phyloP scores from a whole-genome alignment of 805 yeast species.

The Lipomyces sp. region DNA sequence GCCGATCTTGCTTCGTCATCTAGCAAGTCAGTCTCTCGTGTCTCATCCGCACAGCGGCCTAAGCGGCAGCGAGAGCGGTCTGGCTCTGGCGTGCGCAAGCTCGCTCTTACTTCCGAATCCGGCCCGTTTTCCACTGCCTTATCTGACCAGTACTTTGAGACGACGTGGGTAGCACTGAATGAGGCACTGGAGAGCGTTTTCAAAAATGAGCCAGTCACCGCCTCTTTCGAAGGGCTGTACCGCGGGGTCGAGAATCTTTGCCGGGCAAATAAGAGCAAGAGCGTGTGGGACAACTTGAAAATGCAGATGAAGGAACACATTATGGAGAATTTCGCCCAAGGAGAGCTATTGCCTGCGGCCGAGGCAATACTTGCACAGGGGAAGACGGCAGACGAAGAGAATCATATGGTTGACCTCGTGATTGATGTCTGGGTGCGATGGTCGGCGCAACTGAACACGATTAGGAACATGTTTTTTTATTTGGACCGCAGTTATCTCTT shows the following conservation, averaged over 20 bases:
- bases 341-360: neutral
- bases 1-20: neutral
- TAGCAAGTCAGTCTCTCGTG: constrained; percentile 4
- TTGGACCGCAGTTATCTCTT: constrained; percentile 35
- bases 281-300: constrained; percentile 30
- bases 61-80: constrained; percentile 23
- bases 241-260: constrained; percentile 36
- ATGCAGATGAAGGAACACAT: constrained; percentile 20
- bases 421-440: constrained; percentile 23
- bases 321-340: constrained; percentile 1
- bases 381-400: neutral
- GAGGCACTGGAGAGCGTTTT: constrained; percentile 20
- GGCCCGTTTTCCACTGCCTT: constrained; percentile 3
- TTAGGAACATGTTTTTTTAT: constrained; percentile 34
- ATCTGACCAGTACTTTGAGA: constrained; percentile 14
- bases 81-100: constrained; percentile 19
- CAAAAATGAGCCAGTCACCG: constrained; percentile 1
- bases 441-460: constrained; percentile 26
- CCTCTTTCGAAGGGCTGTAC: constrained; percentile 35
- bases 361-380: neutral
- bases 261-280: constrained; percentile 31
- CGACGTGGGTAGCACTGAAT: constrained; percentile 14
- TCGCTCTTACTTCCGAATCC: constrained; percentile 7
- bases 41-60: constrained; percentile 16
- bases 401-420: constrained; percentile 26